Percentiles rank a stretch among this genome's conserved stretches.
phyloP scores from a whole-genome alignment of 768 basidiomycete genomes.

The Chiua virens region DNA sequence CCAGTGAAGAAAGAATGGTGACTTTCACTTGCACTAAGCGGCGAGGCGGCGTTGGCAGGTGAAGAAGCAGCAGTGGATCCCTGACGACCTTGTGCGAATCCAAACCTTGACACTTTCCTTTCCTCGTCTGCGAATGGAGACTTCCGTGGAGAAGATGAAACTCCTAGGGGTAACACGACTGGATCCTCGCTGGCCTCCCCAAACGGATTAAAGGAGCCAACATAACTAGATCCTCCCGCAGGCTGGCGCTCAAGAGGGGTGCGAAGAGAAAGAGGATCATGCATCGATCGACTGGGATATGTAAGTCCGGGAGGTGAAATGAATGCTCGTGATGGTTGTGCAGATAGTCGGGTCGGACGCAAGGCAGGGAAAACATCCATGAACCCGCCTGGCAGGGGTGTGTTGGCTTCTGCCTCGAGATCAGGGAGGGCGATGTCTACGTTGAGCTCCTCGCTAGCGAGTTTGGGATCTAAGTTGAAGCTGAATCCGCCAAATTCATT shows the following conservation, averaged over 20 bases:
- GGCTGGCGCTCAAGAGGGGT: conserved; percentile 47
- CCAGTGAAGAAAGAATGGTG: conserved; percentile 50
- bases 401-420: conserved; percentile 44
- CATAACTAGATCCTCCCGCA: conserved; percentile 52
- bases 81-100: conserved; percentile 73
- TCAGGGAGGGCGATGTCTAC: conserved; percentile 45
- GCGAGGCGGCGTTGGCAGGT: conserved; percentile 55
- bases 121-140: conserved; percentile 54
- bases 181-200: conserved; percentile 56
- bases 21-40: conserved; percentile 50
- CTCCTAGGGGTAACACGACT: conserved; percentile 26
- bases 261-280: conserved; percentile 49
- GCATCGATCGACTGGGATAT: conserved; percentile 53
- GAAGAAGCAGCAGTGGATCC: conserved; percentile 58
- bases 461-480: conserved; percentile 82
- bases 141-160: conserved; percentile 33
- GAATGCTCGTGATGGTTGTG: conserved; percentile 33
- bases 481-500: conserved; percentile 70
- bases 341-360: conserved; percentile 33
- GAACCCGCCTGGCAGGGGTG: conserved; percentile 65
- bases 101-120: conserved; percentile 76
- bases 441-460: conserved; percentile 50
- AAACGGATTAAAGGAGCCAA: conserved; percentile 82
- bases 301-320: conserved; percentile 54
- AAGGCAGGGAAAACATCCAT: conserved; percentile 71